These are phyloP conservation scores for Acanthamoeba divionensis DNA, from an alignment of 208 protist species.

Conservation along the genomic window DNA sequence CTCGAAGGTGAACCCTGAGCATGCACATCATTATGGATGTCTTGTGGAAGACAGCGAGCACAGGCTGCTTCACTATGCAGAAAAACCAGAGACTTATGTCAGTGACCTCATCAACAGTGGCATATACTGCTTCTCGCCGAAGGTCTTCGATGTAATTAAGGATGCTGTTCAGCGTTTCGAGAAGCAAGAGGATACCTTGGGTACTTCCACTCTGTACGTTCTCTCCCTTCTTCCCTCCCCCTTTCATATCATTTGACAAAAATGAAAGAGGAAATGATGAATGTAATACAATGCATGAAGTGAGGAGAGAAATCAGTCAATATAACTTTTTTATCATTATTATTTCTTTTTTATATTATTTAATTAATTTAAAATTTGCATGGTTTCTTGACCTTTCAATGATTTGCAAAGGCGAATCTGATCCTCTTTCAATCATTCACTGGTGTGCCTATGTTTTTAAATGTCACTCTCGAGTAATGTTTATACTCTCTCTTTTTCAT, in stretches of 20 bases:
- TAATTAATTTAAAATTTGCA: neutral
- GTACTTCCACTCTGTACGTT: neutral
- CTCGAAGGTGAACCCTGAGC: constrained; percentile 40
- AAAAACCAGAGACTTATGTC: constrained; percentile 71
- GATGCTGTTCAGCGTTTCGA: constrained; percentile 15
- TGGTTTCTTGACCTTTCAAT: no score
- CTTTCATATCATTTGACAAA: no score
- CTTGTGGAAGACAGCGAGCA: constrained; percentile 58
- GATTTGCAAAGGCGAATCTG: no score
- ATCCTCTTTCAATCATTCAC: no score
- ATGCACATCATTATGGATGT: constrained; percentile 67
- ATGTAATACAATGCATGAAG: no score
- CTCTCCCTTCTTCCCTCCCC: no score
- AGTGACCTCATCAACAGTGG: constrained; percentile 71
- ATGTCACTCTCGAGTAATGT: no score
- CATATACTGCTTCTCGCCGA: constrained; percentile 65
- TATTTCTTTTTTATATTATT: no score
- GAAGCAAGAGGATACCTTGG: constrained; percentile 11
- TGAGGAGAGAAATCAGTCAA: no score
- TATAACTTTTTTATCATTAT: neutral
- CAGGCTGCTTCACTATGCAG: constrained; percentile 54
- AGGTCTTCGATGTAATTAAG: constrained; percentile 47
- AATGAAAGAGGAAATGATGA: no score
- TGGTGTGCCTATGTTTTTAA: no score
- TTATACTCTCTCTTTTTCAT: neutral